Evolutionary conservation across 2,329 filamentous ascomycete species (phyloP).

Genomic region (Penicillium vulpinum): DNA sequence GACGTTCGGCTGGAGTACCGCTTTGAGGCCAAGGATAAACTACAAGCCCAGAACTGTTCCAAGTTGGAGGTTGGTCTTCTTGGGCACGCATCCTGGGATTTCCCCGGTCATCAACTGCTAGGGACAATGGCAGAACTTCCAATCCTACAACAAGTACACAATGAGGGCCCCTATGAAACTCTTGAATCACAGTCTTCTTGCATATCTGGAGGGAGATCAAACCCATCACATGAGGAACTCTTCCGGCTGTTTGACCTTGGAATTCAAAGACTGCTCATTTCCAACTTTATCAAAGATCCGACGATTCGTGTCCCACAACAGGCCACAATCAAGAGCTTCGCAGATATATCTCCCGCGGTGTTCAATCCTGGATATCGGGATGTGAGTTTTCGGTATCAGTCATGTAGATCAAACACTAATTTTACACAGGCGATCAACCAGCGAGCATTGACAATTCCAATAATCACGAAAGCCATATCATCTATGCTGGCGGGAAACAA

Average conservation of each 20-base stretch:
- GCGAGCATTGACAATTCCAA: constrained; percentile 35
- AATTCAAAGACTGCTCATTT: constrained; percentile 24
- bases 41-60: too few species aligned
- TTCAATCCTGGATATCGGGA: constrained; percentile 34
- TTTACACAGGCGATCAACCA: constrained; percentile 36
- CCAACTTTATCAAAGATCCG: constrained; percentile 1
- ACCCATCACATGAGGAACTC: constrained; percentile 3
- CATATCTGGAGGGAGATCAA: neutral
- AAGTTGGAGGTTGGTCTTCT: neutral
- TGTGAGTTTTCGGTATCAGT: constrained; percentile 18
- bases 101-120: too few species aligned
- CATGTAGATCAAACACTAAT: neutral
- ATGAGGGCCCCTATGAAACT: neutral
- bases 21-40: neutral
- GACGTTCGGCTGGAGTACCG: constrained; percentile 22
- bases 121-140: neutral
- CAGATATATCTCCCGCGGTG: constrained; percentile 29
- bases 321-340: constrained; percentile 18
- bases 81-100: neutral
- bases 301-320: constrained; percentile 1
- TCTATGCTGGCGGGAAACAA: constrained; percentile 31
- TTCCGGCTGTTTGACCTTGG: constrained; percentile 28
- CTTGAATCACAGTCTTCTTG: neutral
- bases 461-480: constrained; percentile 36
- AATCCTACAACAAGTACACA: neutral